Base-by-base conservation (phyloP, 257 asterid genomes). In the Plantago major region DNA sequence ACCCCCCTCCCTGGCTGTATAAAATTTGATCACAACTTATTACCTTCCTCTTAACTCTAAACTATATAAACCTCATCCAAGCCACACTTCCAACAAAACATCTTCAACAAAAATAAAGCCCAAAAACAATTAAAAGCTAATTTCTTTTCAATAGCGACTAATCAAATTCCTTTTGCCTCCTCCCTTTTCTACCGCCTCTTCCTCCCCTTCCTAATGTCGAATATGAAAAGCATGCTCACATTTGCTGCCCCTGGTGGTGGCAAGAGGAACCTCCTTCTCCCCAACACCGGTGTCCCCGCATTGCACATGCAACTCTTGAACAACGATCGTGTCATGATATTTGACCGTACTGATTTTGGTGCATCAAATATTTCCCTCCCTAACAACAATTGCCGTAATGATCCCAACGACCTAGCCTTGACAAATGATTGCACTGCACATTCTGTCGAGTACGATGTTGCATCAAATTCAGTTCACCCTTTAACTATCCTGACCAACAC, bases 261-360 rank as follows among this genome's bases (percentile, higher is more conserved):
- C 38, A 71, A 69, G 45, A 79, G 89, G 86, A 64, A 44, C 12
- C 22, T 77, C 9, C 76, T 83, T 8, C 62, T 44, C 10, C 2
- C 74, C 17, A 78, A 64, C 65, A 58, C 72, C 12, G 86, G 84
- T 43, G 70, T 83, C 3, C 40, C 74, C 0, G 84, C 86, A 76
- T 80, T 80, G 86, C 86, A 83, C 79, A 80, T 83, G 78, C 86
- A 78, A 38, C 86, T 78, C 38, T 78, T 83, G 64, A 45, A 75
- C 66, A 77, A 70, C 52, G 86, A 83, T 57, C 71, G 62, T 8
- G 84, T 83, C 1, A 64, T 83, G 40, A 75, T 83, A 14, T 80
- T 46, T 11, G 86, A 83, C 33, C 81, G 78, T 13, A 83, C 89
- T 0, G 82, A 80, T 62, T 77, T 68, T n/a, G 86, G 86, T 0